A percentile compares a stretch with the other conserved stretches of the same genome.
These are phyloP conservation scores for Solanum chacoense DNA, from an alignment of 305 asterid species.

Conservation along the genomic window DNA sequence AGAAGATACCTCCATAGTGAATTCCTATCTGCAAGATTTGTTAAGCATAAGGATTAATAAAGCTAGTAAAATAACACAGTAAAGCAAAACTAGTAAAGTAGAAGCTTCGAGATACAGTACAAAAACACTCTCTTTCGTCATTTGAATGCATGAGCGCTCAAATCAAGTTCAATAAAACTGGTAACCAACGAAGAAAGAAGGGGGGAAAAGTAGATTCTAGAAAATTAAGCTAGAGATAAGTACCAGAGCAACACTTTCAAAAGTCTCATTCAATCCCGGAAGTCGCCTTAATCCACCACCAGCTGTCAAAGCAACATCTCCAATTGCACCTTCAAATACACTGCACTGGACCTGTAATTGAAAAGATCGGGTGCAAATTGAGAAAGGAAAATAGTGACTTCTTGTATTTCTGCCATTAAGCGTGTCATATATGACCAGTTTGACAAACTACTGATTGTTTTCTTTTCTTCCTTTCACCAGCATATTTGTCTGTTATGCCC, in stretches of 20 bases:
- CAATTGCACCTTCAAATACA: conserved; percentile 80
- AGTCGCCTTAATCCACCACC: conserved; percentile 86
- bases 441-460: not conserved
- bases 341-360: conserved; percentile 70
- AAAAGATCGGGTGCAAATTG: not conserved
- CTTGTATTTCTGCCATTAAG: too few species aligned
- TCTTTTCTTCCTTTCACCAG: not conserved
- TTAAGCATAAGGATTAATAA: not conserved
- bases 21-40: conserved; percentile 59
- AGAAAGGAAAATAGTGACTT: not conserved
- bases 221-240: not conserved
- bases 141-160: not conserved
- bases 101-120: not conserved
- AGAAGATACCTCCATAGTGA: conserved; percentile 70
- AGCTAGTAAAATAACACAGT: not conserved
- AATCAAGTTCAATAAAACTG: conserved; percentile 1
- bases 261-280: conserved; percentile 56
- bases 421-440: not conserved
- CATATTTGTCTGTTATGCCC: not conserved
- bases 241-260: conserved; percentile 91
- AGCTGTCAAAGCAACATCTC: conserved; percentile 70
- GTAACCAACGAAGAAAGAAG: not conserved
- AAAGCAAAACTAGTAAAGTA: not conserved
- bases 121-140: not conserved
- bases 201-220: not conserved